A percentile compares a stretch with the other conserved stretches of the same genome.
These are phyloP conservation scores for Daphne laureola DNA, from an alignment of 441 rosid genomes.

Conservation along the genomic window DNA sequence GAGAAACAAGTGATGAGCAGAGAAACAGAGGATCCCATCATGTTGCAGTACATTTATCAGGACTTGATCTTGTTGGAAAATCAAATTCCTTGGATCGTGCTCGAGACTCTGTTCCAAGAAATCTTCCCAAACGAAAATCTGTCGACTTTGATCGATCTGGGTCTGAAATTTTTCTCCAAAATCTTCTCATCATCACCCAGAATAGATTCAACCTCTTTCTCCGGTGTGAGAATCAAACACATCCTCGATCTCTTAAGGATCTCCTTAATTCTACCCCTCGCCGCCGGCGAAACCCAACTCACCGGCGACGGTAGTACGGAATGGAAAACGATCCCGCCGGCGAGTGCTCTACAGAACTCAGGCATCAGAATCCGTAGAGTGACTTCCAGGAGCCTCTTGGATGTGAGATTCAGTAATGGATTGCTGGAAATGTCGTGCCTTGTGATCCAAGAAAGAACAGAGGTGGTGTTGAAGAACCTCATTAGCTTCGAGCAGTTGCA, in stretches of 20 bases:
- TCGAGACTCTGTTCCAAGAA: conserved; percentile 5
- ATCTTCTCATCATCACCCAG: neutral
- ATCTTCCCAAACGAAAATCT: neutral
- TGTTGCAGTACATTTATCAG: conserved; percentile 16
- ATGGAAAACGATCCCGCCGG: neutral
- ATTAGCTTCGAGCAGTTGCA: conserved; percentile 29
- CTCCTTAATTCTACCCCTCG: conserved; percentile 1
- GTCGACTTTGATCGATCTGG: conserved; percentile 2
- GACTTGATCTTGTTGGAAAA: conserved; percentile 28
- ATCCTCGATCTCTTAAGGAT: conserved; percentile 11
- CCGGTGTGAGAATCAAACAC: neutral
- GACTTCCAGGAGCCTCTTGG: conserved; percentile 2
- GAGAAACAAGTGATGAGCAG: neutral
- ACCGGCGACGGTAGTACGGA: neutral
- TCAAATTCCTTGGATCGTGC: conserved; percentile 23
- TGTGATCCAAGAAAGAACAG: conserved; percentile 7
- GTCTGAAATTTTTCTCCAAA: neutral
- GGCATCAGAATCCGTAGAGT: conserved; percentile 1
- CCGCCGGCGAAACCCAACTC: neutral
- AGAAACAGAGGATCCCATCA: conserved; percentile 17
- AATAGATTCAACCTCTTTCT: neutral
- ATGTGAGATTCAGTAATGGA: conserved; percentile 2
- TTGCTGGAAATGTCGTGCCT: conserved; percentile 4
- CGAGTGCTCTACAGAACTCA: conserved; percentile 3
- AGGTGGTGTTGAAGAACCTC: conserved; percentile 11